Evolutionary conservation across 176 grass and related monocot genomes (phyloP).

Genomic region (Avena eriantha): DNA sequence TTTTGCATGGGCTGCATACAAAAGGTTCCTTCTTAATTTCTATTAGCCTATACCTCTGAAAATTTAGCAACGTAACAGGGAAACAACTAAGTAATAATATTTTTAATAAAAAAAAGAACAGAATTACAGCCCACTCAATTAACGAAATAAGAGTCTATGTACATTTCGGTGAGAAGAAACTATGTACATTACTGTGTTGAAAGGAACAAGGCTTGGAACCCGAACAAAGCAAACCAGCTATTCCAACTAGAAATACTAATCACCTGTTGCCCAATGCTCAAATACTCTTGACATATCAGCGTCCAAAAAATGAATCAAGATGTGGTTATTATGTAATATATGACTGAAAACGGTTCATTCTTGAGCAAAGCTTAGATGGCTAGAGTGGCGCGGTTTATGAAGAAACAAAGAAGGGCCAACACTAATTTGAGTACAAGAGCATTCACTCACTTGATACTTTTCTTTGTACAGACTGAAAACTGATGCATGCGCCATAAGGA

Average conservation of each 20-base stretch:
- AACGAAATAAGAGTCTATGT: not conserved
- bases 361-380: not conserved
- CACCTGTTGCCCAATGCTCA: not conserved
- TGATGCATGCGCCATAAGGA: slow-evolving; percentile 62
- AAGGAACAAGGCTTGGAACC: not conserved
- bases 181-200: not conserved
- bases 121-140: not conserved
- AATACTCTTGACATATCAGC: not conserved
- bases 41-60: slow-evolving; percentile 47
- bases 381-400: not conserved
- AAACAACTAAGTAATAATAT: not conserved
- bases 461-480: slow-evolving; percentile 48
- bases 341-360: not conserved
- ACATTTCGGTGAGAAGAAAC: not conserved
- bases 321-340: not conserved
- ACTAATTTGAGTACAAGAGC: not conserved
- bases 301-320: not conserved
- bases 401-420: not conserved
- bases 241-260: not conserved
- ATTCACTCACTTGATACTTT: slow-evolving; percentile 61
- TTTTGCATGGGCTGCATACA: slow-evolving; percentile 45
- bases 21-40: not conserved
- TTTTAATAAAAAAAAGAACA: not conserved
- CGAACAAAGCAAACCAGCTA: not conserved
- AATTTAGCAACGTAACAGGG: not conserved